Conservation (phyloP, 495 filamentous ascomycete genomes). For the Aspergillus sclerotioniger region DNA sequence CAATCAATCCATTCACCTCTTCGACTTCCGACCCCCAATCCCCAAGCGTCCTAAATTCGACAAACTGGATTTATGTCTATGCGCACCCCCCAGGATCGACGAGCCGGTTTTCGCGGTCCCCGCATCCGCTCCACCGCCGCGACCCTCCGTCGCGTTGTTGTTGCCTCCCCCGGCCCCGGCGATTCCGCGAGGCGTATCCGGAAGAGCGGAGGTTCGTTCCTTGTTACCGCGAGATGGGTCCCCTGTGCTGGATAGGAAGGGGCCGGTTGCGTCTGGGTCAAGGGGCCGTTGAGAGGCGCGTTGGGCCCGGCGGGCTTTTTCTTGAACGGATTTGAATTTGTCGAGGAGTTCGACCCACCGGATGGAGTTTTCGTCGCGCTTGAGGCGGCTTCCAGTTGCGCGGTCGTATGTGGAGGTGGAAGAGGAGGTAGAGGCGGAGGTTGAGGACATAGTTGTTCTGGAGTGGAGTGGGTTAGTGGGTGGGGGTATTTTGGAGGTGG, state of each 20-base stretch:
- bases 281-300: constrained; percentile 36
- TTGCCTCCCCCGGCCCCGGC: constrained; percentile 36
- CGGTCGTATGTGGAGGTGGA: constrained; percentile 55
- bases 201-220: constrained; percentile 33
- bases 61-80: constrained; percentile 62
- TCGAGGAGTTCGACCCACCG: constrained; percentile 94
- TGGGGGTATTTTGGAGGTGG: neutral
- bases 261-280: constrained; percentile 23
- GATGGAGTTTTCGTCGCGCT: constrained; percentile 51
- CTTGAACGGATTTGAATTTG: constrained; percentile 88
- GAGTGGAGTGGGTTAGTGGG: constrained; percentile 4
- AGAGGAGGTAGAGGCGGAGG: constrained; percentile 16
- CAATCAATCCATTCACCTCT: constrained; percentile 28
- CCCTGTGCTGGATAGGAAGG: neutral
- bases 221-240: constrained; percentile 22
- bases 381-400: constrained; percentile 42
- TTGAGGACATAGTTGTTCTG: constrained; percentile 8
- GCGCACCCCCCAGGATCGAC: constrained; percentile 37
- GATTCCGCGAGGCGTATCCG: constrained; percentile 38
- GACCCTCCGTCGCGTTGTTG: constrained; percentile 2
- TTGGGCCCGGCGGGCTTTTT: constrained; percentile 62
- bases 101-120: constrained; percentile 22
- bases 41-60: constrained; percentile 69
- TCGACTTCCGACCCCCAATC: constrained; percentile 58
- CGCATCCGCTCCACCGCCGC: constrained; percentile 25